Base-by-base conservation (phyloP, 495 filamentous ascomycete species). In the Penicillium paradoxum region DNA sequence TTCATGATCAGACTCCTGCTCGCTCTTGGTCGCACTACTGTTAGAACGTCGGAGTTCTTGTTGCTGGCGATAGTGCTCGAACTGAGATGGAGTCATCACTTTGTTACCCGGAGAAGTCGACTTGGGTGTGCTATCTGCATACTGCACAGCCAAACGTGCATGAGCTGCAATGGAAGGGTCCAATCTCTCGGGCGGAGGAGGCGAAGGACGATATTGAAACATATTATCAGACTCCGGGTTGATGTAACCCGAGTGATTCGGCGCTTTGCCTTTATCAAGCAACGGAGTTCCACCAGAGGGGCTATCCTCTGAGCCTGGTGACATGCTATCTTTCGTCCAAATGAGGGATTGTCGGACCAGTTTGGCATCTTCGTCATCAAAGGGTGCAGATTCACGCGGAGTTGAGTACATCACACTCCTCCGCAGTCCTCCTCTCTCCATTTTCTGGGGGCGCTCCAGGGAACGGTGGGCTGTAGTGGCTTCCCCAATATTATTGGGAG, bases 61-160 rank as follows among this genome's bases (percentile, higher is more conserved):
- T 57, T 95, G 86, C 59, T 85, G 82, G 48, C 85, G 80, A 63
- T 92, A 92, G 58, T 78, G 81, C 67, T 96, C 89, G 55, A 92
- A 95, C 65, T 96, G 87, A 21, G 84, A 88, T 14, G 86, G 86
- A 1, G 90, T 95, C 89, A 96, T 95, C 36, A 93, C 82, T 63
- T 91, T 93, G 64, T 83, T 86, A 17, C 73, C 64, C 7, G 67
- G 63, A 22, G 70, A 73, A 21, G 71, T 66, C 18, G 64, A 56
- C 47, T 63, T 74, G 6, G 73, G 72, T 34, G 73, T 47, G 9
- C 55, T 66, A 32, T 72, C 66, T 36, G 78, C 75, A 47, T 73
- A 78, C 54, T 74, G 68, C 14, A 70, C 73, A 10, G 77, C 79
- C 54, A 85, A 65, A 49, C 75, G 78, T n/a, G 79, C 77, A 36